Evolutionary conservation across 371 early-diverging fungal genomes (phyloP), one percentile per base, ranked within the genome.

Genomic region (Phascolomyces articulosus): DNA sequence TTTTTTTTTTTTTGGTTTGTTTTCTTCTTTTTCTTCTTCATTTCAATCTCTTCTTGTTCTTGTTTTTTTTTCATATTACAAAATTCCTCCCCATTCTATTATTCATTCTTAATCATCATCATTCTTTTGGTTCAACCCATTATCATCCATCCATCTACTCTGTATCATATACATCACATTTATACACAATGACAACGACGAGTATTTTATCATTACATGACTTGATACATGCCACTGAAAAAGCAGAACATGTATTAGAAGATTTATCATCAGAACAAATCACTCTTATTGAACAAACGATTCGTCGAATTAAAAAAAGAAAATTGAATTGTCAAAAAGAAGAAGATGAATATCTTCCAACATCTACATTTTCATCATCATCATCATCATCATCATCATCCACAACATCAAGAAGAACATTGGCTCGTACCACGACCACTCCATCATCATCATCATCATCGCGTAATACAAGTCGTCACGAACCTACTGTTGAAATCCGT

Each of bases 401-500:
- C 41, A 38, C 38, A 38, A 15, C 44, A 44, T 23, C 51, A 24
- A 51, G 51, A 51, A 51, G 51, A 51, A 26, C 49, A 38, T 24
- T 28, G 40, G 40, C 58, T 23, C 58, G 58, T 20, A 59, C 60
- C 24, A 59, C 60, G n/a, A n/a, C n/a, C n/a, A n/a, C n/a, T n/a
- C n/a, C n/a, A n/a, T n/a, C n/a, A n/a, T n/a, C n/a, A n/a, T n/a
- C n/a, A 10, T 20, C 57, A 10, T 47, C 68, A 56, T 28, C 60
- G 47, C 60, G 47, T 24, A 64, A 63, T 49, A 56, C 63, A 41
- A 69, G 70, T 10, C 60, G 47, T 20, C 71, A 71, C 51, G 80
- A 81, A 57, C 85, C 85, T 21, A 54, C 73, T 4, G 75, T 76
- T 16, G 81, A 82, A 53, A 66, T 79, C 18, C 76, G 66, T 20